Percentiles rank a stretch among this genome's conserved stretches.
Evolutionary conservation across 352 stramenopile genomes (phyloP).

Genomic region (Aphanomyces stellatus): DNA sequence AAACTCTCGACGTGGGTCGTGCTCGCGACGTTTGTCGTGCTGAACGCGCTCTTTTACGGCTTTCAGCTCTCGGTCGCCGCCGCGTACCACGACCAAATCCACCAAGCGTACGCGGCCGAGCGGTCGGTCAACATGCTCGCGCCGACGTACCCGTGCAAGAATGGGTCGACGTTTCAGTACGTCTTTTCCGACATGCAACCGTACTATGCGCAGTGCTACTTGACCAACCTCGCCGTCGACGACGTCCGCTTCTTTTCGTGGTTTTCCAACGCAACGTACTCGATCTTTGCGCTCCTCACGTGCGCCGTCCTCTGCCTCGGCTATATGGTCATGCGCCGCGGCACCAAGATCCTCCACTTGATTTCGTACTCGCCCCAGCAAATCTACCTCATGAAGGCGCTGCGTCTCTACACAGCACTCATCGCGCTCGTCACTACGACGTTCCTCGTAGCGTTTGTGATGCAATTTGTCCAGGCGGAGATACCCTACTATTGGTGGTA

Average conservation of each 20-base stretch:
- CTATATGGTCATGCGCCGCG: constrained; percentile 79
- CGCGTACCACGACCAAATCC: constrained; percentile 55
- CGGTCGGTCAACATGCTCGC: constrained; percentile 53
- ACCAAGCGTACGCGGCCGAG: constrained; percentile 62
- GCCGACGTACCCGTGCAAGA: constrained; percentile 62
- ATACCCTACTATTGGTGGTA: constrained; percentile 86
- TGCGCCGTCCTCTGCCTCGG: constrained; percentile 73
- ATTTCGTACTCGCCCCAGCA: constrained; percentile 55
- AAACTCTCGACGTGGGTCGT: constrained; percentile 64
- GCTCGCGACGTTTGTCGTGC: constrained; percentile 46
- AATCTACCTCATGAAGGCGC: constrained; percentile 64
- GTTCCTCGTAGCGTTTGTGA: constrained; percentile 75
- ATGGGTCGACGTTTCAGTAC: constrained; percentile 30
- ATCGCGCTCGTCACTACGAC: constrained; percentile 79
- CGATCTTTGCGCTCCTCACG: constrained; percentile 66
- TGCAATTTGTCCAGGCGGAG: constrained; percentile 57
- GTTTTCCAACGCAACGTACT: constrained; percentile 56
- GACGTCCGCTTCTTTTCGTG: constrained; percentile 72
- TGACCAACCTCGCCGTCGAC: constrained; percentile 25
- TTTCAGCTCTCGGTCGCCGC: constrained; percentile 70
- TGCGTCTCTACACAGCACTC: constrained; percentile 78
- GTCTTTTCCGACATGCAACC: constrained; percentile 83
- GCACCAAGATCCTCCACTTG: constrained; percentile 51
- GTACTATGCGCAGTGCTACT: constrained; percentile 77
- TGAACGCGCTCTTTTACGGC: constrained; percentile 73